These are phyloP conservation scores for Cladophialophora carrionii DNA, from an alignment of 2,329 filamentous ascomycete genomes.

Conservation along the genomic window DNA sequence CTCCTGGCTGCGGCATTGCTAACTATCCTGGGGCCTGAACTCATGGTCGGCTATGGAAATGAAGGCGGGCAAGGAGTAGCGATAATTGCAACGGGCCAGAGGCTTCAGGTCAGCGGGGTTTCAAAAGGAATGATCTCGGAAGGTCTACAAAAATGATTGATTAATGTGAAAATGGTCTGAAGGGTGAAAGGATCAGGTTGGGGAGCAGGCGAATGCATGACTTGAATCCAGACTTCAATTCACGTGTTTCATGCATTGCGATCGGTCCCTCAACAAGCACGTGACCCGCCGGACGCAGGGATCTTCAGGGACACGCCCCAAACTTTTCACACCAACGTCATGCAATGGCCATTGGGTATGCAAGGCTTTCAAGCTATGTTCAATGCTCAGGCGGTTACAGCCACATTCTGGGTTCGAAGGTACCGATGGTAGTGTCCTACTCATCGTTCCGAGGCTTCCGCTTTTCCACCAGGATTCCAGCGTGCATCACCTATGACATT, in stretches of 20 bases:
- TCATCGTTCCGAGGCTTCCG: not conserved
- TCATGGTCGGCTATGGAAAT: slow-evolving; percentile 28
- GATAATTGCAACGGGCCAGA: slow-evolving; percentile 12
- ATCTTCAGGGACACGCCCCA: slow-evolving; percentile 8
- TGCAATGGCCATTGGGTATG: not conserved
- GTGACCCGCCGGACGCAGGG: slow-evolving; percentile 1
- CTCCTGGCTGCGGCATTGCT: slow-evolving; percentile 37
- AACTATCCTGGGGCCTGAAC: slow-evolving; percentile 38
- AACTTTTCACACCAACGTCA: slow-evolving; percentile 1
- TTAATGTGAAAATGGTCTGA: slow-evolving; percentile 22
- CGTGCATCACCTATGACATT: not conserved
- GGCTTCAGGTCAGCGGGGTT: not conserved
- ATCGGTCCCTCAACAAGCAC: not conserved
- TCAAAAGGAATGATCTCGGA: slow-evolving; percentile 23
- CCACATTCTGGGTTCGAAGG: not conserved
- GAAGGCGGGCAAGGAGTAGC: slow-evolving; percentile 11
- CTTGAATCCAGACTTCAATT: not conserved
- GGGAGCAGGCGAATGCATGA: slow-evolving; percentile 7
- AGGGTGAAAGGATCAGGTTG: slow-evolving; percentile 12
- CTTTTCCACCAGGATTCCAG: not conserved
- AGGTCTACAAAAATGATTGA: slow-evolving; percentile 15
- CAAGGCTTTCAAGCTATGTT: not conserved
- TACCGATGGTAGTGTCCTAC: not conserved
- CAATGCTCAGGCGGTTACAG: not conserved
- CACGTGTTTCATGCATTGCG: not conserved